Conservation (phyloP, 2,329 filamentous ascomycete species). For the Ceratocystis harringtonii region DNA sequence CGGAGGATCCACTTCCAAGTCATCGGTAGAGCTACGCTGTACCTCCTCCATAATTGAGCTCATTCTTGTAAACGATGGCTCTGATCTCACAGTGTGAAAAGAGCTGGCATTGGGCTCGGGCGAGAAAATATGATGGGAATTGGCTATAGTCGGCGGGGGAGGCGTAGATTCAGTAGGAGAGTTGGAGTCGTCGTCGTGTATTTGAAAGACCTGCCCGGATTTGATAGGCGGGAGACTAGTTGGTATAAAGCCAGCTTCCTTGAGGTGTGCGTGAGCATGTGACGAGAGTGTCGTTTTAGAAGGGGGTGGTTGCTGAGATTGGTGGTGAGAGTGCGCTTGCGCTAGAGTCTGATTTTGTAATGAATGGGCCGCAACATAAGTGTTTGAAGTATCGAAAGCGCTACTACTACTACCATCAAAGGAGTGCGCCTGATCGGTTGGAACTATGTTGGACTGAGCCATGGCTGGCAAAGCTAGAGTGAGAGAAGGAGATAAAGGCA, state of each 20-base stretch:
- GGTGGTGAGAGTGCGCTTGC: neutral
- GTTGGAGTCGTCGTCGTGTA: constrained; percentile 16
- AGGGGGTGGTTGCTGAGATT: neutral
- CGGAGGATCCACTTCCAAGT: constrained; percentile 13
- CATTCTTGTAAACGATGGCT: constrained; percentile 16
- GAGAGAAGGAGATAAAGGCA: neutral
- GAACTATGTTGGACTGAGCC: neutral
- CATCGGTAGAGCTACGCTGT: neutral
- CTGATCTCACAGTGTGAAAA: constrained; percentile 16
- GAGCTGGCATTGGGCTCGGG: neutral
- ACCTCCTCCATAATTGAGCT: constrained; percentile 9
- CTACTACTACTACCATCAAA: neutral
- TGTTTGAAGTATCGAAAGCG: neutral
- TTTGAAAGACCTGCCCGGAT: constrained; percentile 15
- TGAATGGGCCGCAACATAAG: neutral
- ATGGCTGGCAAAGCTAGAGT: neutral
- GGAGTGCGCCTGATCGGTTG: neutral
- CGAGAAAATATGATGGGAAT: constrained; percentile 2
- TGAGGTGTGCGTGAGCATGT: neutral
- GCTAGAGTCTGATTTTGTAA: neutral
- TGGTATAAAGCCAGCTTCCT: constrained; percentile 8
- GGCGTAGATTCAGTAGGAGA: constrained; percentile 14
- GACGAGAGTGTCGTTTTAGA: constrained; percentile 8
- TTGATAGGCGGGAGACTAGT: constrained; percentile 13
- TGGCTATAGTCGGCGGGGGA: constrained; percentile 5